Evolutionary conservation across 225 moss, liverwort and hornwort genomes (phyloP).

Genomic region (Thuidium tamariscinum): DNA sequence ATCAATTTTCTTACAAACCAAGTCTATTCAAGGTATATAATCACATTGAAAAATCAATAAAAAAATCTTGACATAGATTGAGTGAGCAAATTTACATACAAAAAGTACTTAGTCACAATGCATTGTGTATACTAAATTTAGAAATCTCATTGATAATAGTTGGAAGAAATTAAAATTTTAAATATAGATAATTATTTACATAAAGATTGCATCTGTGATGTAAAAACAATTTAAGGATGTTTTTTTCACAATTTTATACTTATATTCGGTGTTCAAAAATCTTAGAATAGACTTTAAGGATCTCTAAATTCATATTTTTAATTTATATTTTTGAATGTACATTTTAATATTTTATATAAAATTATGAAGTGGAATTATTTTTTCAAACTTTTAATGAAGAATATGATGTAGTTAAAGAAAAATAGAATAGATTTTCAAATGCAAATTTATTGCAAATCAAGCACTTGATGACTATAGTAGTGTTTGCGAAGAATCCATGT

Average conservation of each 20-base stretch:
- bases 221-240: background rate
- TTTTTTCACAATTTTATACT: background rate
- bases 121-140: background rate
- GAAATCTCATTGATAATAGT: background rate
- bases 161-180: background rate
- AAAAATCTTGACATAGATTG: background rate
- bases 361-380: too few relatives aligned
- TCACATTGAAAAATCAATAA: background rate
- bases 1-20: accelerated
- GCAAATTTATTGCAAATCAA: too few relatives aligned
- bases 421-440: too few relatives aligned
- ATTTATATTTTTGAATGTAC: too few relatives aligned
- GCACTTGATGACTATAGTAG: accelerated
- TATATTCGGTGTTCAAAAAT: too few relatives aligned
- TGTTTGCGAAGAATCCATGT: accelerated
- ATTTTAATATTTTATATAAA: too few relatives aligned
- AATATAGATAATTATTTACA: background rate
- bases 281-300: too few relatives aligned
- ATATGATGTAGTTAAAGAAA: too few relatives aligned
- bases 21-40: background rate
- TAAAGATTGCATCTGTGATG: background rate
- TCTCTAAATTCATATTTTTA: too few relatives aligned
- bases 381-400: too few relatives aligned
- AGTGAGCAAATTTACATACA: background rate
- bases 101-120: too few relatives aligned